Evolutionary conservation across 257 asterid genomes (phyloP).

Genomic region (Ehretia macrophylla): DNA sequence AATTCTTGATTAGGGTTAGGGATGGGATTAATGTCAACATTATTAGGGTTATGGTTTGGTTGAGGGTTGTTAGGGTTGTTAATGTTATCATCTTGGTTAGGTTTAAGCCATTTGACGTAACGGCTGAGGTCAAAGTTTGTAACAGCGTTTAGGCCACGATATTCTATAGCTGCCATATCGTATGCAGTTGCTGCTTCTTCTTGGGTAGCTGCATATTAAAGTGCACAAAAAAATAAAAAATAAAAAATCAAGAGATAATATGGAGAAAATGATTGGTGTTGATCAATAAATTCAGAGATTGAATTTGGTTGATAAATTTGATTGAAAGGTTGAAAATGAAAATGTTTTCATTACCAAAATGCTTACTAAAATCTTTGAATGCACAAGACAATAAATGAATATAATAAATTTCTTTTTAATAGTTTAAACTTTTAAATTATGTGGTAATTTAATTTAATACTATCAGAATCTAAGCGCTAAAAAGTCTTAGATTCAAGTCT

Average conservation of each 20-base stretch:
- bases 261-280: no score
- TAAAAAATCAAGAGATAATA: background rate
- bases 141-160: constrained; percentile 88
- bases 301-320: constrained; percentile 51
- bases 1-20: constrained; percentile 22
- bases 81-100: constrained; percentile 16
- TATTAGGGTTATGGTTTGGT: constrained; percentile 14
- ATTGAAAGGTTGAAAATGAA: constrained; percentile 14
- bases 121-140: constrained; percentile 91
- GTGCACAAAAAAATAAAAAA: background rate
- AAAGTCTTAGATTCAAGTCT: no score
- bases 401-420: no score
- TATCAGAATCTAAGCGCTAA: no score
- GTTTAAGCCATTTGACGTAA: constrained; percentile 53
- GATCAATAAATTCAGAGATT: constrained; percentile 29
- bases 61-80: constrained; percentile 7
- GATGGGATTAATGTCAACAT: constrained; percentile 16
- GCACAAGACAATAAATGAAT: no score
- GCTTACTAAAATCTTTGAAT: no score
- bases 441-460: no score
- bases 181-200: constrained; percentile 98
- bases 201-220: constrained; percentile 62
- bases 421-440: no score
- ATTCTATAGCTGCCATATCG: constrained; percentile 93
- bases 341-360: no score